Base-by-base conservation (phyloP, 75 land plant genomes). In the Selaginella tamariscina region DNA sequence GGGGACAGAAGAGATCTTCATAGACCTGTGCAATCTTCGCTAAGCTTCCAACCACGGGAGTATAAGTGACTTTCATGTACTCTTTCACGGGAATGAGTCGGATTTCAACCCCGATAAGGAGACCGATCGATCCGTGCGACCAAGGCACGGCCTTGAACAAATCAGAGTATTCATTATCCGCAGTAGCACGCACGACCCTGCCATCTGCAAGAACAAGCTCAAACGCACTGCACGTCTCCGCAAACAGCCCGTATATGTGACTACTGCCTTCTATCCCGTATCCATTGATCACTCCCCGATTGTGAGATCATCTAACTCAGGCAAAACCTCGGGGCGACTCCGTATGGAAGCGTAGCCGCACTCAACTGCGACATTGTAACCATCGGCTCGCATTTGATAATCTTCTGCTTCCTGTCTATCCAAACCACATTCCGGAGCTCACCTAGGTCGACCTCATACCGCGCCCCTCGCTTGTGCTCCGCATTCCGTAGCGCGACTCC, bases 281-380 rank as follows among this genome's bases (percentile, higher is more conserved):
- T 2, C 77, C 77, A 26, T 75, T 75, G 69, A 75, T 75, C 24
- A 72, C 54, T 18, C 77, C 77, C 77, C 77, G 5, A 75, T 67
- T 0, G 76, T 75, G n/a, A 75, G 76, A 28, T 75, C 77, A n/a
- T 75, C 77, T 1, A 75, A 68, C 76, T 75, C 77, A 2, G 76
- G 76, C 20, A 75, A 27, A 55, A 75, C 77, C 24, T 64, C 62
- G 76, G 75, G 0, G 77, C 77, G 2, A 75, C 27, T 0, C 77
- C 77, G 2, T 65, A 29, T 0, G 32, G 56, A 2, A 75, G 44
- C 21, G 76, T 67, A 1, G 54, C 69, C 0, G 33, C 69, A 27
- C 76, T 75, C 2, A 72, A 30, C 69, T 75, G 67, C 0, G 76
- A 65, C 77, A 75, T 75, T 27, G 33, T 55, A 11, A 72, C 77